Base-by-base conservation (phyloP, 306 rosid genomes). In the Dicorynia guianensis region DNA sequence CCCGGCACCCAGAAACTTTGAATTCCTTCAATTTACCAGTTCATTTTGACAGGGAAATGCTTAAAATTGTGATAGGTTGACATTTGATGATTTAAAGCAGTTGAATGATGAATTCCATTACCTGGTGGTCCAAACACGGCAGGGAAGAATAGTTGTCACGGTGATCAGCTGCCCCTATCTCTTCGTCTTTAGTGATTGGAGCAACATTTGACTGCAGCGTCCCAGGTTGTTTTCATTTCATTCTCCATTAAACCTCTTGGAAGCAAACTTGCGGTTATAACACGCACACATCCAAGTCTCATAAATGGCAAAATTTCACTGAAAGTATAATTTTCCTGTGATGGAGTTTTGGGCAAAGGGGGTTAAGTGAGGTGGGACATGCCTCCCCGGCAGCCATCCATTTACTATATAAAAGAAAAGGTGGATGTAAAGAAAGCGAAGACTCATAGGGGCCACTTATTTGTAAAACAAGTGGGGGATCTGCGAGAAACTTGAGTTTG, bases 221-320 rank as follows among this genome's bases (percentile, higher is more conserved):
- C 33, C 33, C 18, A 33, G 25, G 17, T 36, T 25, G 54, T 71
- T 30, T 47, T 60, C 47, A 19, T 18, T 49, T n/a, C n/a, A 44
- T 62, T 19, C 20, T 52, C 19, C 30, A 5, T 19, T n/a, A 54
- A 74, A 36, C 17, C 62, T 40, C 59, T 74, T 50, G 49, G 61
- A 80, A 71, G 71, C 50, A 25, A 61, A 74, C 13, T 69, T 20
- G 74, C 57, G 69, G 55, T 72, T 34, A 60, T 14, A 14, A 55
- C 60, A 54, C 62, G 63, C 79, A 49, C 17, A 44, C 46, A 8
- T 75, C 13, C 44, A 6, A 13, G 80, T 10, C 64, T 50, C n/a
- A 6, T 64, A 71, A 76, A 70, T 53, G 35, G 67, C 74, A 57
- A 58, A 79, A 59, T 69, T 81, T 79, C 84, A 86, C 80, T 66